These are phyloP conservation scores for Millerozyma acaciae DNA, from an alignment of 805 yeast genomes.

Conservation along the genomic window DNA sequence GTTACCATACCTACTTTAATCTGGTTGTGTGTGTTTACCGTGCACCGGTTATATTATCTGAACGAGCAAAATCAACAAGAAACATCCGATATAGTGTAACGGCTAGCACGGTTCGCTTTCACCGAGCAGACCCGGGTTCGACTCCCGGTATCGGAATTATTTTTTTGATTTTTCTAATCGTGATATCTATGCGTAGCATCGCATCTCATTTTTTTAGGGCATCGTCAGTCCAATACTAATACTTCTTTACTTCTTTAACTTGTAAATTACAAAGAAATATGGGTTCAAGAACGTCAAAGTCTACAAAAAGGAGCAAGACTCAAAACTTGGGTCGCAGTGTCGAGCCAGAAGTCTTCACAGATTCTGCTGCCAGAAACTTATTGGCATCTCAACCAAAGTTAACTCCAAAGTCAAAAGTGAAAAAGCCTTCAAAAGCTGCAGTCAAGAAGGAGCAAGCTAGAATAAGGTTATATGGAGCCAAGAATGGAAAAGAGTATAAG, in stretches of 20 bases:
- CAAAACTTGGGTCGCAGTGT: conserved; percentile 55
- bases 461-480: conserved; percentile 65
- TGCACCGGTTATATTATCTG: too few species aligned
- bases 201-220: too few species aligned
- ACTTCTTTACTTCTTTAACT: too few species aligned
- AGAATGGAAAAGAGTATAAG: conserved; percentile 52
- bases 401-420: conserved; percentile 54
- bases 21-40: too few species aligned
- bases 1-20: too few species aligned
- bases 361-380: conserved; percentile 65
- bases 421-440: conserved; percentile 45
- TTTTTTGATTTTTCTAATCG: conserved; percentile 1
- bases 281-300: conserved; percentile 59
- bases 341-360: conserved; percentile 63
- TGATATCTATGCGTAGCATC: too few species aligned
- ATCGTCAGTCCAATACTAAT: too few species aligned
- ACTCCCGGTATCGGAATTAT: conserved; percentile 76
- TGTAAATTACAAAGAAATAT: too few species aligned
- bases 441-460: conserved; percentile 65
- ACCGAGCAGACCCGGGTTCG: conserved; percentile 70
- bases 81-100: conserved; percentile 47
- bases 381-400: conserved; percentile 55
- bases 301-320: conserved; percentile 51
- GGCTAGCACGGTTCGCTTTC: conserved; percentile 54
- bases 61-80: too few species aligned